Evolutionary conservation across 2,329 filamentous ascomycete species (phyloP).

Genomic region (Fusarium cicatricum): DNA sequence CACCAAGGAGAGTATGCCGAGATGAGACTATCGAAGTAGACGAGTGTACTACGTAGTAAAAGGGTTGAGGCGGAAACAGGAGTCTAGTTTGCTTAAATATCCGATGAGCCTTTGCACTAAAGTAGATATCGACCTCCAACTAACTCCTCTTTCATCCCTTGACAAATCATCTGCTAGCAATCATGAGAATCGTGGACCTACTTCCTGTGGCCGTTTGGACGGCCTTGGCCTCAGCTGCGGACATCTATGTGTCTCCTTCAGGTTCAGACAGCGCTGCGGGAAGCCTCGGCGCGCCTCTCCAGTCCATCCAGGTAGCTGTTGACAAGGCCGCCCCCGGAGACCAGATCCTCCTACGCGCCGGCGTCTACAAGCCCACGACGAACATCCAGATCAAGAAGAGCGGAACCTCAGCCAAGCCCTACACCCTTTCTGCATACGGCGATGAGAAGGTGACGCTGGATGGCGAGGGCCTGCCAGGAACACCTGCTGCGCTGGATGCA

Average conservation of each 20-base stretch:
- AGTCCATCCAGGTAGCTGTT: slow-evolving; percentile 56
- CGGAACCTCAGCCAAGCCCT: slow-evolving; percentile 50
- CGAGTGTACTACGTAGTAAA: too few relatives aligned
- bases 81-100: too few relatives aligned
- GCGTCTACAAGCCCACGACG: slow-evolving; percentile 52
- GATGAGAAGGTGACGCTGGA: slow-evolving; percentile 54
- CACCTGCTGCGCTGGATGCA: slow-evolving; percentile 50
- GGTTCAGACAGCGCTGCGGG: slow-evolving; percentile 50
- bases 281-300: slow-evolving; percentile 46
- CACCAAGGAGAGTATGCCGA: too few relatives aligned
- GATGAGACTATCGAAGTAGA: too few relatives aligned
- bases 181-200: too few relatives aligned
- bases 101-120: too few relatives aligned
- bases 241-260: slow-evolving; percentile 55
- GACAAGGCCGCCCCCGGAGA: slow-evolving; percentile 55
- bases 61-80: too few relatives aligned
- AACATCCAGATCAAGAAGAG: slow-evolving; percentile 58
- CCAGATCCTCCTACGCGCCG: slow-evolving; percentile 54
- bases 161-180: too few relatives aligned
- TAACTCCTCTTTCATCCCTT: too few relatives aligned
- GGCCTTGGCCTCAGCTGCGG: slow-evolving; percentile 32
- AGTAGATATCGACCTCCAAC: too few relatives aligned
- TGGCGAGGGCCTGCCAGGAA: slow-evolving; percentile 48
- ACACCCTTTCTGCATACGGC: slow-evolving; percentile 52
- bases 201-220: too few relatives aligned